phyloP scores from a whole-genome alignment of 2,329 filamentous ascomycete genomes.

The Thermothelomyces thermophilus region DNA sequence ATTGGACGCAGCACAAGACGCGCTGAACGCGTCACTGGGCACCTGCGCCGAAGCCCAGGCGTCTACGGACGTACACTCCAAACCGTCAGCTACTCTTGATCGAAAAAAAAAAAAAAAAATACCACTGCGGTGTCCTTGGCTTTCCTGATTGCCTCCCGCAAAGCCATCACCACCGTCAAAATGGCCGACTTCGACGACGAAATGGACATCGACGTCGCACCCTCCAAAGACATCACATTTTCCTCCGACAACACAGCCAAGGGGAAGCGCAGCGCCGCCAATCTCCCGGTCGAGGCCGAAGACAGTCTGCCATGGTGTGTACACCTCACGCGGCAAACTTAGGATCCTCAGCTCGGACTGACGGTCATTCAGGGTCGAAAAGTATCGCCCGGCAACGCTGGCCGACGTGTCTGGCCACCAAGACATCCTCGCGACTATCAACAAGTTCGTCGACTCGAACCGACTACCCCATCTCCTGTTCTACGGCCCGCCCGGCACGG shows the following conservation, averaged over 20 bases:
- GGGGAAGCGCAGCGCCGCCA: slow-evolving; percentile 86
- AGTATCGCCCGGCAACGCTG: slow-evolving; percentile 84
- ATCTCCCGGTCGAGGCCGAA: slow-evolving; percentile 87
- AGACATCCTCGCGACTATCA: slow-evolving; percentile 95
- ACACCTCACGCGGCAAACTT: not conserved
- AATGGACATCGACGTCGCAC: slow-evolving; percentile 53
- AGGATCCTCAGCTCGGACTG: not conserved
- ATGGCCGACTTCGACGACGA: slow-evolving; percentile 58
- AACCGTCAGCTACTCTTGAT: no score
- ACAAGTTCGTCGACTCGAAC: slow-evolving; percentile 94
- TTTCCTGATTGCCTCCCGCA: no score
- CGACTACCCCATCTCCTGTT: slow-evolving; percentile 90
- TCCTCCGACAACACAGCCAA: slow-evolving; percentile 69
- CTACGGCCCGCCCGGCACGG: slow-evolving; percentile 92
- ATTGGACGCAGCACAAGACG: slow-evolving; percentile 5
- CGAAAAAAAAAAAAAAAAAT: no score
- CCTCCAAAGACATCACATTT: slow-evolving; percentile 53
- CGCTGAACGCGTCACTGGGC: slow-evolving; percentile 10
- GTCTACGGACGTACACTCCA: no score
- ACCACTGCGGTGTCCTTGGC: no score
- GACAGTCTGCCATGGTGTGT: slow-evolving; percentile 85
- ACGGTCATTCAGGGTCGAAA: slow-evolving; percentile 69
- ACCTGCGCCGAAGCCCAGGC: no score
- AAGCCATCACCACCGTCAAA: slow-evolving; percentile 14
- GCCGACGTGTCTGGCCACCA: slow-evolving; percentile 94